Conservation (phyloP, 1,284 basidiomycete species). For the Testicularia cyperi region DNA sequence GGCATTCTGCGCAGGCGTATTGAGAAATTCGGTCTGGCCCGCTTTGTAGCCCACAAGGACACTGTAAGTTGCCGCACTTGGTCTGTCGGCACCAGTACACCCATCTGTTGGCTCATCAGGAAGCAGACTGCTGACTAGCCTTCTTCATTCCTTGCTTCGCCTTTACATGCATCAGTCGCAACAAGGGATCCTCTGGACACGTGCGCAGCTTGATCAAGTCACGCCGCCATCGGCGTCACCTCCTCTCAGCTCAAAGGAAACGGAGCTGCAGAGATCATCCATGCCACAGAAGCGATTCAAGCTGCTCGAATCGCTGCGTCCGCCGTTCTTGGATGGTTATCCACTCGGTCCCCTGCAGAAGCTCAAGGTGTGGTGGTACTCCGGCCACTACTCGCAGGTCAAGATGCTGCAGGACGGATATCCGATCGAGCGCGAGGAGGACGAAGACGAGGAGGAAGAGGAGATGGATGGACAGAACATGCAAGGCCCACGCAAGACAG, state of each 20-base stretch:
- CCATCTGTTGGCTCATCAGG: too few species aligned
- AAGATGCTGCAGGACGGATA: conserved; percentile 33
- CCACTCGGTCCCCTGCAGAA: conserved; percentile 49
- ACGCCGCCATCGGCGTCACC: not conserved
- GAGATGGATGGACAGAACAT: too few species aligned
- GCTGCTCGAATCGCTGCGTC: conserved; percentile 52
- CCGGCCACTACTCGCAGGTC: conserved; percentile 39
- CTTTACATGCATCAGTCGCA: too few species aligned
- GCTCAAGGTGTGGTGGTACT: conserved; percentile 44
- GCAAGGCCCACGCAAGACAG: not conserved
- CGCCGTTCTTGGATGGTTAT: conserved; percentile 57
- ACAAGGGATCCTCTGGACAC: conserved; percentile 46
- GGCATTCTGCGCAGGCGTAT: conserved; percentile 48
- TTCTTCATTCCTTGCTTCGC: too few species aligned
- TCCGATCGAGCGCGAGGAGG: conserved; percentile 29
- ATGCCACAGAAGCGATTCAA: conserved; percentile 33
- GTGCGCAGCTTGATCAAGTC: conserved; percentile 8
- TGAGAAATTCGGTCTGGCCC: conserved; percentile 58
- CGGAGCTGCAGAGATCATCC: conserved; percentile 13
- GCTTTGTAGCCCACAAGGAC: conserved; percentile 55
- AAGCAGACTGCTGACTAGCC: too few species aligned
- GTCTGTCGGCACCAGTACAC: too few species aligned
- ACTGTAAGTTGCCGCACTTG: conserved; percentile 28
- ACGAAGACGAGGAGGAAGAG: conserved; percentile 10
- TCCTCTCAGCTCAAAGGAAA: conserved; percentile 3